A percentile compares a stretch with the other conserved stretches of the same genome.
Conservation (phyloP, 2,329 filamentous ascomycete species). For the Aspergillus tanneri region DNA sequence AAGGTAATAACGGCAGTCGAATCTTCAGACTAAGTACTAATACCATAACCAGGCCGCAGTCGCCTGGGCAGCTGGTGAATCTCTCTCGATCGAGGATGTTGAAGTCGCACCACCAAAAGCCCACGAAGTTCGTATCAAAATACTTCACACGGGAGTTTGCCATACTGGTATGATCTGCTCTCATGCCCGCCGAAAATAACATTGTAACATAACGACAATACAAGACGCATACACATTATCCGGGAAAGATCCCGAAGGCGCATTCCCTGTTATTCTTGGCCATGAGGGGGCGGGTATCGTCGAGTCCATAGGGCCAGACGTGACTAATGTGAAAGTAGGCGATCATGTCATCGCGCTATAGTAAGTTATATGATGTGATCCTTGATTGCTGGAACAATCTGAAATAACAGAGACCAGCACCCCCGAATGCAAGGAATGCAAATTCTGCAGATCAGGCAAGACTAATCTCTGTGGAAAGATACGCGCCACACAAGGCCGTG, state of each 20-base stretch:
- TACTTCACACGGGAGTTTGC: slow-evolving; percentile 96
- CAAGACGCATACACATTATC: slow-evolving; percentile 87
- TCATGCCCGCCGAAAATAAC: slow-evolving; percentile 6
- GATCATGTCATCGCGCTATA: slow-evolving; percentile 88
- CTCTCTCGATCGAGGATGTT: slow-evolving; percentile 82
- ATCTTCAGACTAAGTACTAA: not conserved
- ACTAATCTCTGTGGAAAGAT: slow-evolving; percentile 99
- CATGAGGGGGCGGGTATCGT: slow-evolving; percentile 89
- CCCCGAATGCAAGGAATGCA: slow-evolving; percentile 95
- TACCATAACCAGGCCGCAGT: slow-evolving; percentile 68
- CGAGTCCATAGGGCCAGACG: slow-evolving; percentile 88
- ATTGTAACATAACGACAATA: not conserved
- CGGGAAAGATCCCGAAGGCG: slow-evolving; percentile 93
- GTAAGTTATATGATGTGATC: slow-evolving; percentile 51
- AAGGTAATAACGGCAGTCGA: slow-evolving; percentile 51
- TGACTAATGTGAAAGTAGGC: slow-evolving; percentile 87
- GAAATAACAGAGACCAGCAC: slow-evolving; percentile 58
- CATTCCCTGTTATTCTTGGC: slow-evolving; percentile 81
- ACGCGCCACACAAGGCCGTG: slow-evolving; percentile 89
- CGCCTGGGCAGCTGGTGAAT: slow-evolving; percentile 92
- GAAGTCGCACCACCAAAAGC: slow-evolving; percentile 85
- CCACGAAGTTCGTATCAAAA: slow-evolving; percentile 92
- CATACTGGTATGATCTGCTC: slow-evolving; percentile 71
- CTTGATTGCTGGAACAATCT: slow-evolving; percentile 18
- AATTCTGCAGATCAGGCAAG: slow-evolving; percentile 99